phyloP scores from a whole-genome alignment of 108 stramenopile genomes.

The Nitzschia sp. region DNA sequence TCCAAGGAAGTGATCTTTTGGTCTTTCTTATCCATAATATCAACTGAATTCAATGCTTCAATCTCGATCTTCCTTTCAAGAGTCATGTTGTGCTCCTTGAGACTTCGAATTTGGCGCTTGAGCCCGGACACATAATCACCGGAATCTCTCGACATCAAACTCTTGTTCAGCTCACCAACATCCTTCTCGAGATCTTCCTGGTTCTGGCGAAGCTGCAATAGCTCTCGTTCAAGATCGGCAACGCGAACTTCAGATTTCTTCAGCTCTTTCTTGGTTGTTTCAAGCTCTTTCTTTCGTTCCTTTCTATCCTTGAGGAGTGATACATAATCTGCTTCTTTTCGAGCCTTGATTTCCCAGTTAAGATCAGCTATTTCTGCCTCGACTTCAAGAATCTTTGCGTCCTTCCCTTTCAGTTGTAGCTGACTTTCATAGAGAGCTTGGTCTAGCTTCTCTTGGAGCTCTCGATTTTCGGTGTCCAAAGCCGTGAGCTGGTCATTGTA shows the following conservation, averaged over 20 bases:
- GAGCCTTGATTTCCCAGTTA: slow-evolving; percentile 28
- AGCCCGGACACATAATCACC: slow-evolving; percentile 22
- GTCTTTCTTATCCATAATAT: slow-evolving; percentile 1
- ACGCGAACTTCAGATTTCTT: slow-evolving; percentile 9
- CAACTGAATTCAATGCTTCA: slow-evolving; percentile 9
- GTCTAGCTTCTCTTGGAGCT: slow-evolving; percentile 28
- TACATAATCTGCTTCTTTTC: slow-evolving; percentile 28
- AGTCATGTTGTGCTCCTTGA: slow-evolving; percentile 31
- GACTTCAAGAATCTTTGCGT: slow-evolving; percentile 21
- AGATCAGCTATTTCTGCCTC: slow-evolving; percentile 18
- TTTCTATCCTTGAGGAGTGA: slow-evolving; percentile 28
- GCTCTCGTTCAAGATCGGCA: slow-evolving; percentile 14
- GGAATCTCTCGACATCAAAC: slow-evolving; percentile 1
- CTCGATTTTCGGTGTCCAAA: slow-evolving; percentile 26
- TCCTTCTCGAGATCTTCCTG: slow-evolving; percentile 21
- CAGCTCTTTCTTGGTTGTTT: slow-evolving; percentile 26
- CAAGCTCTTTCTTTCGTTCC: slow-evolving; percentile 26
- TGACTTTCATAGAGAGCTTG: slow-evolving; percentile 8
- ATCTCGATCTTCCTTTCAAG: slow-evolving; percentile 28
- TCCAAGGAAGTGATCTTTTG: slow-evolving; percentile 7
- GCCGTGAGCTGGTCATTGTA: slow-evolving; percentile 12
- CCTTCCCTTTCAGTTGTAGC: slow-evolving; percentile 31
- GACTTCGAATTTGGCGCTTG: slow-evolving; percentile 33
- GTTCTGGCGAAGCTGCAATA: background rate
- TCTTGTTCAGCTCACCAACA: slow-evolving; percentile 34